Evolutionary conservation across 1,139 yeast species (phyloP), one percentile per base, ranked within the genome.

Genomic region (Nakaseomyces bracarensis): DNA sequence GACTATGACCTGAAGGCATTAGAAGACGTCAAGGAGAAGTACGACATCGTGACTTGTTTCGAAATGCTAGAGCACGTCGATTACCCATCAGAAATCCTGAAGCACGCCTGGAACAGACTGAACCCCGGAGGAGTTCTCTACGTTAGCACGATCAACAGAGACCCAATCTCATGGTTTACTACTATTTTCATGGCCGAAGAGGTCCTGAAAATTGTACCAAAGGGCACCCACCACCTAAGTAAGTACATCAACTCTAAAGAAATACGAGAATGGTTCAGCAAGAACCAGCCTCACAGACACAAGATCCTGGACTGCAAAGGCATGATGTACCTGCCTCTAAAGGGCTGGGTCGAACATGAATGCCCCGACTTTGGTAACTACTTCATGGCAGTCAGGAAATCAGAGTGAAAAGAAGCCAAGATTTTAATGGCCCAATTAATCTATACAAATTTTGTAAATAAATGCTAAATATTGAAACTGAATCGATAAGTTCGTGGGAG

Each of bases 61-160:
- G 99, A 91, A 61, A 79, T 91, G 75, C 70, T 91, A 39, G 99
- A 91, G 60, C 99, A 91, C 61, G 96, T 89, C 1, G 84, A 83
- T 45, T 74, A 77, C 48, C 98, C 99, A 0, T 67, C 86, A 1
- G 75, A 74, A 43, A 82, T 89, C 21, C 64, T 91, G 46, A 63
- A 69, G 16, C 77, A 74, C 42, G 94, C 95, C 0, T 66, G 87
- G 60, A 60, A 68, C 27, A 74, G 79, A 45, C 76, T 89, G 35
- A 75, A 77, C 45, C 82, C 80, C 0, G 44, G 36, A 9, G 94
- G 98, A 1, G 79, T 87, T 75, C 61, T 89, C 36, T 86, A 91
- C 56, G 58, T 89, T 45, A 86, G 96, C 25, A 93, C 99, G 1
- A 91, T 91, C 44, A 91, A 91, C 63, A 74, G 97, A 49, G 95